Evolutionary conservation across 305 asterid genomes (phyloP), one percentile per base, ranked within the genome.

Genomic region (Fraxinus greggii): DNA sequence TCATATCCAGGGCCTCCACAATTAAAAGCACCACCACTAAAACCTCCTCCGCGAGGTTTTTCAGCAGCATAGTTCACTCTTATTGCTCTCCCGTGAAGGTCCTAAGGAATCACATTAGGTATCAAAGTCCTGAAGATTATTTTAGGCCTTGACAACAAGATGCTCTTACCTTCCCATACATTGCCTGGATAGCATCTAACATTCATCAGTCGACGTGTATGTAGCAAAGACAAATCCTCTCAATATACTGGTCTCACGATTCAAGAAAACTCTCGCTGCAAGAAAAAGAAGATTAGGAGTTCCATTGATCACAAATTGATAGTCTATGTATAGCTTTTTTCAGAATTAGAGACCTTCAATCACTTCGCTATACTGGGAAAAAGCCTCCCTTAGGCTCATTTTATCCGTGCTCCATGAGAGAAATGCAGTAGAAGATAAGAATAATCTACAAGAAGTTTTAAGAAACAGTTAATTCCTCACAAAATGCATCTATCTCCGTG

Each of bases 191-290:
- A 82, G 98, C 99, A 87, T 85, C 75, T 92, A 77, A 65, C 97
- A 98, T 69, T 85, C 89, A 56, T 95, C 98, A 70, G 83, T 79
- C n/a, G 97, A 90, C 45, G 93, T 63, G 86, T 78, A 93, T 79
- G 94, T 91, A 63, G 93, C 88, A 84, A 93, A 95, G 77, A 92
- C 98, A 86, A 95, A 95, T 23, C 99, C 99, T 40, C 97, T 85
- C 3, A 98, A 95, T 83, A 94, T 90, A 77, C 99, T 97, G 85
- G 91, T 85, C 23, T 85, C 97, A 75, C 97, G 98, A 82, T 95
- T 97, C 86, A 83, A 33, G 81, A 95, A 88, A 83, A 95, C 76
- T 84, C 88, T 92, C 76, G 93, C 99, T 95, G 94, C 86, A 87
- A 80, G 42, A 82, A 74, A 61, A 72, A 23, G 59, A 65, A 13